phyloP scores from a whole-genome alignment of 768 basidiomycete species.

The Rhizopogon salebrosus region DNA sequence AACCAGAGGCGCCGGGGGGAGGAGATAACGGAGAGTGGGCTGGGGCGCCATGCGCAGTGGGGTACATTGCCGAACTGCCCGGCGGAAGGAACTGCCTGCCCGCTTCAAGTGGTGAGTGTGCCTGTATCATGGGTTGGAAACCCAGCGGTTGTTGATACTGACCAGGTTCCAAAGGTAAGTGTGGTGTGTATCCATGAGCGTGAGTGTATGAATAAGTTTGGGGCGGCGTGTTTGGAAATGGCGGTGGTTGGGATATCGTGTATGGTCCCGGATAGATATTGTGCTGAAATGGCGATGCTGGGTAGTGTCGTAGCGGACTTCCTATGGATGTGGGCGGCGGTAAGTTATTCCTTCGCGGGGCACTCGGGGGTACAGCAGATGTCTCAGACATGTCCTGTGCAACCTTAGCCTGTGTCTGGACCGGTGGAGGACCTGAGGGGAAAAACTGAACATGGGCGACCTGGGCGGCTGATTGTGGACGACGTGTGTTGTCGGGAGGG shows the following conservation, averaged over 20 bases:
- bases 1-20: constrained; percentile 13
- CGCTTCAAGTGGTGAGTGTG: constrained; percentile 31
- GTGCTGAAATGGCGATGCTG: constrained; percentile 29
- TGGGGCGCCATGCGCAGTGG: constrained; percentile 19
- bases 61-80: constrained; percentile 13
- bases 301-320: constrained; percentile 12
- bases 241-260: constrained; percentile 37
- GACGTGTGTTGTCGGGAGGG: constrained; percentile 1
- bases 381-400: not conserved
- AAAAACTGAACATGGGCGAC: not conserved
- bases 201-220: constrained; percentile 27
- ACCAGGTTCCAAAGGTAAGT: constrained; percentile 29
- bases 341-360: not conserved
- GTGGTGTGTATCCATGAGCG: constrained; percentile 31
- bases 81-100: constrained; percentile 32
- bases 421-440: not conserved
- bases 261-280: constrained; percentile 40
- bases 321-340: constrained; percentile 17
- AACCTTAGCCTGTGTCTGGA: not conserved
- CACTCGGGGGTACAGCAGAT: not conserved
- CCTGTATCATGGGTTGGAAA: constrained; percentile 35
- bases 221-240: constrained; percentile 23
- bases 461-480: constrained; percentile 2
- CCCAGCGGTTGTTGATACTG: constrained; percentile 37
- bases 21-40: constrained; percentile 14